Evolutionary conservation across 2,329 filamentous ascomycete genomes (phyloP), one percentile per base, ranked within the genome.

Genomic region (Diaporthe capsici): DNA sequence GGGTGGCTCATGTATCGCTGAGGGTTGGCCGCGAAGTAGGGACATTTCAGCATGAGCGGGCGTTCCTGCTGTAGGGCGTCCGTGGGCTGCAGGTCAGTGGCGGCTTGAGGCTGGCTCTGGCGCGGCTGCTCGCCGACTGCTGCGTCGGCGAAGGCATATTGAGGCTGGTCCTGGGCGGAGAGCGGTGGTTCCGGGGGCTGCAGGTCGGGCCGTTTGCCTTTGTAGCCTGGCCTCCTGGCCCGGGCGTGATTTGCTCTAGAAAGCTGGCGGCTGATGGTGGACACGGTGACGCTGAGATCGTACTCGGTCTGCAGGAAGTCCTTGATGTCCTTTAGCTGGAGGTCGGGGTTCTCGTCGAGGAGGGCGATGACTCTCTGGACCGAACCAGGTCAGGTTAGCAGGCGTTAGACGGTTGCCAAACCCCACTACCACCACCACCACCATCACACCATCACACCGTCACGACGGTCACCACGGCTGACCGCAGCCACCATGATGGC

Each of bases 241-340:
- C 76, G 55, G 34, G 73, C 70, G 39, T 73, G 63, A 34, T 74
- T 71, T 20, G 76, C 76, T 28, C 74, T 73, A 6, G 70, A 71
- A 17, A 77, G 76, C 63, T 77, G 76, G 39, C 76, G 70, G 63
- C 70, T 71, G 49, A 76, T 77, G 47, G 76, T 76, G 34, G 76
- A 73, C 12, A 76, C 65, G 42, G 73, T 77, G 34, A 77, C 76
- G 51, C 57, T 68, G 22, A 77, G 70, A 34, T 77, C 73, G 71
- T 73, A 76, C 65, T 77, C 76, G 20, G 63, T 76, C 34, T 67
- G 49, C 25, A 77, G 51, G 25, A 73, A 77, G 34, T 76, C 74
- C 34, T 57, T 74, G 49, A 77, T 60, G 49, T 76, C 71, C 63
- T 75, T 76, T 7, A 77, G 70, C 31, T 73, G 74, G 25, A 76